Evolutionary conservation across 2,329 filamentous ascomycete genomes (phyloP).

Genomic region (Aureobasidium lini): DNA sequence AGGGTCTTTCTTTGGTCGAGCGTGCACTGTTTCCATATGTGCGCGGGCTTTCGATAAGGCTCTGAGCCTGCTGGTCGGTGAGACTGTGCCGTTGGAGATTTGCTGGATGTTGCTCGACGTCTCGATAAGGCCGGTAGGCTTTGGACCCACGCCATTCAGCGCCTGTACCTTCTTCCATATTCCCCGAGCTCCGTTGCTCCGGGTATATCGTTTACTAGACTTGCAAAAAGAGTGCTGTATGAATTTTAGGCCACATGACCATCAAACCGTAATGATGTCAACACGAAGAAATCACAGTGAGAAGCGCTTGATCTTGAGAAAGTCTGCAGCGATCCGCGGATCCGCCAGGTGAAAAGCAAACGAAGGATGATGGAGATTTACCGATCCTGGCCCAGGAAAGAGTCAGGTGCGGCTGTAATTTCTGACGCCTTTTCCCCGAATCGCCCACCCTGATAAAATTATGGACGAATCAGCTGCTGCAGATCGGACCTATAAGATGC

Average conservation of each 20-base stretch:
- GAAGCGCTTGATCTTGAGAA: background rate
- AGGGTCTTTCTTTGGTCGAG: constrained; percentile 12
- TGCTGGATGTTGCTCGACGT: background rate
- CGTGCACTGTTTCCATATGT: background rate
- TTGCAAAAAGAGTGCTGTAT: background rate
- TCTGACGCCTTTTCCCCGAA: background rate
- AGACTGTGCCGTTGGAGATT: background rate
- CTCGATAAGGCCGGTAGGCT: background rate
- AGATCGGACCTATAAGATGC: constrained; percentile 3
- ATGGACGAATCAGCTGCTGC: background rate
- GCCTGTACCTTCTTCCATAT: background rate
- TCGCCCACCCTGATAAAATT: background rate
- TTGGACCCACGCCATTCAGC: background rate
- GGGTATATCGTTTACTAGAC: background rate
- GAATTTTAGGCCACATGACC: background rate
- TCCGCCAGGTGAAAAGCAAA: background rate
- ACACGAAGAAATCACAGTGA: background rate
- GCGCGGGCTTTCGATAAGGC: background rate
- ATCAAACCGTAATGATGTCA: background rate
- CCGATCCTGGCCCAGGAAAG: background rate
- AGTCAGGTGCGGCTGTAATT: background rate
- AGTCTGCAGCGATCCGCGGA: background rate
- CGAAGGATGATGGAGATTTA: background rate
- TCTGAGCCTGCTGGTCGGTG: background rate
- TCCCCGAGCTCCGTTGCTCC: background rate